Evolutionary conservation across 768 basidiomycete genomes (phyloP).

Genomic region (Lyophyllum atratum): DNA sequence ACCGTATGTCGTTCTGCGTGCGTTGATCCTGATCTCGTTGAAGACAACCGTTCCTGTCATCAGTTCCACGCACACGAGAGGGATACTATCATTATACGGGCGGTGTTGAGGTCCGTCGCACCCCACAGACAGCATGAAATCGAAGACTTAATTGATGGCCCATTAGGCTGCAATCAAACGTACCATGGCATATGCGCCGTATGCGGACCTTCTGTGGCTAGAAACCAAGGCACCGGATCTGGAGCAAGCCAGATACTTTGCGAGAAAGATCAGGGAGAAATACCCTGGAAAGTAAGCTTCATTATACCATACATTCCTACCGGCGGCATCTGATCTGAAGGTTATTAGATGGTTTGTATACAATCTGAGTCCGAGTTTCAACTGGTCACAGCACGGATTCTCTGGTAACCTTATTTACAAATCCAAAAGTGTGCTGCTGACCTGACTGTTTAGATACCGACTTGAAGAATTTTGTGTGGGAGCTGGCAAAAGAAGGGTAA

Average conservation of each 20-base stretch:
- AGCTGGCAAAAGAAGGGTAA: constrained; percentile 85
- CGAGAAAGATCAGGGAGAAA: constrained; percentile 69
- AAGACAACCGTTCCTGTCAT: background rate
- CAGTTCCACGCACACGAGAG: constrained; percentile 86
- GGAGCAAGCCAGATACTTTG: constrained; percentile 76
- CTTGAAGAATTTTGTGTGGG: constrained; percentile 87
- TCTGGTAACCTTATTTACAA: constrained; percentile 40
- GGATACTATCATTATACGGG: constrained; percentile 89
- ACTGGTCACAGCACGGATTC: constrained; percentile 87
- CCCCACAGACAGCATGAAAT: background rate
- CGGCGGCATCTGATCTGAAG: background rate
- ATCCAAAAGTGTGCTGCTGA: background rate
- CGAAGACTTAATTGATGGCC: background rate
- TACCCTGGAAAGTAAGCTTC: constrained; percentile 70
- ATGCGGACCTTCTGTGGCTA: constrained; percentile 90
- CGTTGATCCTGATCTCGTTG: constrained; percentile 1
- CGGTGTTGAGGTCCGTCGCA: constrained; percentile 60
- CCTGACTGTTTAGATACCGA: constrained; percentile 53
- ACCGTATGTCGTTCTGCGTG: constrained; percentile 51
- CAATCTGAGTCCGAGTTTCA: constrained; percentile 93
- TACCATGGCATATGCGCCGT: constrained; percentile 76
- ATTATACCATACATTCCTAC: background rate
- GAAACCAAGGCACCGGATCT: constrained; percentile 91
- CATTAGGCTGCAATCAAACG: constrained; percentile 76
- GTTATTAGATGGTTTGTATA: constrained; percentile 78